A percentile compares a stretch with the other conserved stretches of the same genome.
phyloP scores from a whole-genome alignment of 768 basidiomycete genomes.

The Pisolithus albus region DNA sequence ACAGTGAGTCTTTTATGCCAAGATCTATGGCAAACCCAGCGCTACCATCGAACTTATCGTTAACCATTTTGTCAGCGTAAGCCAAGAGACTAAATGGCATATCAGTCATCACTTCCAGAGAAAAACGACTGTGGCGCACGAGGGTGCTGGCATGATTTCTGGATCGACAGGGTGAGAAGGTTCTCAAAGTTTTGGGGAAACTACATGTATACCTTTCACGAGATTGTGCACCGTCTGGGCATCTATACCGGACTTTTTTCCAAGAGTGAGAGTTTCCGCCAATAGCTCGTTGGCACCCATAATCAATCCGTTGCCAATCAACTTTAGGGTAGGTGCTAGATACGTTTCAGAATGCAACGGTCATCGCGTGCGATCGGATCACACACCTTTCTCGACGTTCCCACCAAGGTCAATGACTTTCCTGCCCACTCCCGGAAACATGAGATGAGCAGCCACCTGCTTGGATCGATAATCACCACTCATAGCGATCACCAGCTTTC shows the following conservation, averaged over 20 bases:
- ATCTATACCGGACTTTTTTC: slow-evolving; percentile 77
- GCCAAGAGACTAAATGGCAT: slow-evolving; percentile 35
- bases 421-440: slow-evolving; percentile 71
- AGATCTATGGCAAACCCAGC: slow-evolving; percentile 69
- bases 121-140: slow-evolving; percentile 28
- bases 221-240: slow-evolving; percentile 48
- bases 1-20: slow-evolving; percentile 76
- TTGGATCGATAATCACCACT: slow-evolving; percentile 78
- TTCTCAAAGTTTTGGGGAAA: neutral
- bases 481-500: slow-evolving; percentile 66
- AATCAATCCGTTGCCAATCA: slow-evolving; percentile 76
- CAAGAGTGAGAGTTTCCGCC: slow-evolving; percentile 77
- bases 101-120: slow-evolving; percentile 1
- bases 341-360: neutral
- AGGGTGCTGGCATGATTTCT: slow-evolving; percentile 67
- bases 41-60: slow-evolving; percentile 61
- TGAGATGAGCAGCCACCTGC: slow-evolving; percentile 69
- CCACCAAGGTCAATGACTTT: slow-evolving; percentile 79
- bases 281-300: slow-evolving; percentile 73
- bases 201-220: slow-evolving; percentile 43
- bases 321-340: slow-evolving; percentile 63
- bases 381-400: slow-evolving; percentile 73
- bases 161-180: slow-evolving; percentile 10
- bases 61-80: slow-evolving; percentile 60
- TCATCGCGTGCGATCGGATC: neutral